These are phyloP conservation scores for Geranium incanum DNA, from an alignment of 441 rosid genomes.

Conservation along the genomic window DNA sequence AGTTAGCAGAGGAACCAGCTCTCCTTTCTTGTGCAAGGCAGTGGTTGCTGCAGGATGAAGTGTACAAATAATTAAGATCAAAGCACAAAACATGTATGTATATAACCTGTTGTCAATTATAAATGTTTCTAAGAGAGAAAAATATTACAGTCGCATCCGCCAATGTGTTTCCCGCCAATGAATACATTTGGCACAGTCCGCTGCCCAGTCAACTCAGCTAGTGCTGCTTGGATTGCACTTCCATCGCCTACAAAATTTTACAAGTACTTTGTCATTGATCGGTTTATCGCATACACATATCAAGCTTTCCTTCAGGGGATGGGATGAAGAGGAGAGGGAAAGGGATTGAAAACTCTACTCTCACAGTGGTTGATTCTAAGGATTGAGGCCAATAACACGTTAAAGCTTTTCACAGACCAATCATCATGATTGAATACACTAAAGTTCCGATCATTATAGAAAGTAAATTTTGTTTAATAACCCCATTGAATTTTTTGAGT, in stretches of 20 bases:
- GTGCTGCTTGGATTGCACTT: conserved; percentile 41
- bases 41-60: conserved; percentile 35
- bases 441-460: not conserved
- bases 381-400: not conserved
- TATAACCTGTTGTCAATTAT: too few relatives aligned
- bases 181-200: conserved; percentile 58
- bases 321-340: not conserved
- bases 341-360: too few relatives aligned
- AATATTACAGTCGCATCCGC: conserved; percentile 46
- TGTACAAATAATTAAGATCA: not conserved
- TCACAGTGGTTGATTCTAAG: not conserved
- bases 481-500: not conserved
- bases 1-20: conserved; percentile 31
- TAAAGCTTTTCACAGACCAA: not conserved
- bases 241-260: conserved; percentile 45
- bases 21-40: conserved; percentile 39
- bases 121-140: not conserved
- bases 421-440: not conserved
- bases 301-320: too few relatives aligned
- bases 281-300: too few relatives aligned
- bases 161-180: conserved; percentile 53
- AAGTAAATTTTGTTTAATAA: not conserved
- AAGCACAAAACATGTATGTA: conserved; percentile 5
- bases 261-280: too few relatives aligned
- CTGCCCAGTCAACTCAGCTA: conserved; percentile 49